These are phyloP conservation scores for Terana coerulea DNA, from an alignment of 768 basidiomycete genomes.

Conservation along the genomic window DNA sequence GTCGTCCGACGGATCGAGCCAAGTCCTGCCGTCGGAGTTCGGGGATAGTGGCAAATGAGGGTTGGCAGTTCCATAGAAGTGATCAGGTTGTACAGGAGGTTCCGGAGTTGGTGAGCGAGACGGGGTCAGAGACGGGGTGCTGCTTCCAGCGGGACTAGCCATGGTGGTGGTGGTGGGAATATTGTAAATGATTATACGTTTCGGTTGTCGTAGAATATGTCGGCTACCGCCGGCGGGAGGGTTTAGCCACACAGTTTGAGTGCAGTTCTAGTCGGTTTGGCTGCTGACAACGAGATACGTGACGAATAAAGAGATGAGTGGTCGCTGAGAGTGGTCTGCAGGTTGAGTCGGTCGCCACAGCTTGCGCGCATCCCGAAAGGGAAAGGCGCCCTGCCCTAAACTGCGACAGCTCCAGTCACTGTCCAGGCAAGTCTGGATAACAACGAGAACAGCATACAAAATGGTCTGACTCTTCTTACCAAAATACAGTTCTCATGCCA, in stretches of 20 bases:
- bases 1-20: slow-evolving; percentile 79
- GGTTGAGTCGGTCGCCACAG: not conserved
- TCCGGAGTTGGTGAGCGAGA: slow-evolving; percentile 46
- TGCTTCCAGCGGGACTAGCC: slow-evolving; percentile 21
- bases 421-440: slow-evolving; percentile 1
- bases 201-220: not conserved
- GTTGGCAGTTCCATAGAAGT: slow-evolving; percentile 67
- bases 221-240: not conserved
- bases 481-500: too few species aligned
- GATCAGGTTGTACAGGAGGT: slow-evolving; percentile 66
- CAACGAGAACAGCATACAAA: not conserved
- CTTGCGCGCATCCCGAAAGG: not conserved
- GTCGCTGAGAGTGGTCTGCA: not conserved
- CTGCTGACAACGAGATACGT: not conserved
- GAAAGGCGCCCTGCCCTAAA: slow-evolving; percentile 7
- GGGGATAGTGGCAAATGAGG: slow-evolving; percentile 52
- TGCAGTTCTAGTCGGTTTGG: not conserved
- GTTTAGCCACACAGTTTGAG: not conserved
- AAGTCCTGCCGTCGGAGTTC: slow-evolving; percentile 55
- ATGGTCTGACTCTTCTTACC: too few species aligned
- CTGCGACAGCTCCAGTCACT: not conserved
- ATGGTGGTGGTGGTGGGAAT: slow-evolving; percentile 14
- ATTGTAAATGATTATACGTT: not conserved
- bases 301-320: not conserved
- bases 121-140: slow-evolving; percentile 32